These are phyloP conservation scores for Magnusiomyces starmeri DNA, from an alignment of 1,139 yeast genomes.

Conservation along the genomic window DNA sequence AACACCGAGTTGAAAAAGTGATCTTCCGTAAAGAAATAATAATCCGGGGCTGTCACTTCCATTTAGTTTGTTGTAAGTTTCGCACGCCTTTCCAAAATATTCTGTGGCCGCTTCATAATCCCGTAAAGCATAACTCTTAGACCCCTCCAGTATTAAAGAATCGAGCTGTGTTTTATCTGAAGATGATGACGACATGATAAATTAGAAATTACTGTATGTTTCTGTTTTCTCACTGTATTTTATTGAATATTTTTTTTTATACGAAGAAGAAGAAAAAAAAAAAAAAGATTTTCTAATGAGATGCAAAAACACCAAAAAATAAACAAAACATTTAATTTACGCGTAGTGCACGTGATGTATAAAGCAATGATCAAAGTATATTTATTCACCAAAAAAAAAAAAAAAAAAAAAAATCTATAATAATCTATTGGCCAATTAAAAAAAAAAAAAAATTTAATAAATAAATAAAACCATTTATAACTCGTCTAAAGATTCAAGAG, in stretches of 20 bases:
- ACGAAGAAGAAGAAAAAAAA: background rate
- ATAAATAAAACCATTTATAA: conserved; percentile 1
- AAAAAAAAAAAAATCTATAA: too few relatives aligned
- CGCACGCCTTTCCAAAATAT: conserved; percentile 71
- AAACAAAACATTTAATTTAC: background rate
- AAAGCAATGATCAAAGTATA: too few relatives aligned
- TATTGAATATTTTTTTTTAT: too few relatives aligned
- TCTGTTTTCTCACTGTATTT: too few relatives aligned
- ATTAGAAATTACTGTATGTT: background rate
- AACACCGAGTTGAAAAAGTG: conserved; percentile 73
- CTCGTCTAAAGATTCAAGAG: conserved; percentile 11
- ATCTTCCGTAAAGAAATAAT: conserved; percentile 68
- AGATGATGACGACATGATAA: background rate
- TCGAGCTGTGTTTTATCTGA: background rate
- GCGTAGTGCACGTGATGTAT: too few relatives aligned
- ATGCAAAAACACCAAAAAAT: background rate
- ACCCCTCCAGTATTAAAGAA: conserved; percentile 47
- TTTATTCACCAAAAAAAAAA: too few relatives aligned
- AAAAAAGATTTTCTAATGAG: background rate
- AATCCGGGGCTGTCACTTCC: conserved; percentile 64
- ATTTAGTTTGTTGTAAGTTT: conserved; percentile 41
- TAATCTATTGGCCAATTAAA: too few relatives aligned
- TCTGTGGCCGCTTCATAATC: conserved; percentile 65
- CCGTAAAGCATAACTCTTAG: conserved; percentile 53
- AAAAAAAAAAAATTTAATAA: too few relatives aligned